Percentiles rank a stretch among this genome's conserved stretches.
These are phyloP conservation scores for Wickerhamomyces sp. DNA, from an alignment of 1,139 yeast species.

Conservation along the genomic window DNA sequence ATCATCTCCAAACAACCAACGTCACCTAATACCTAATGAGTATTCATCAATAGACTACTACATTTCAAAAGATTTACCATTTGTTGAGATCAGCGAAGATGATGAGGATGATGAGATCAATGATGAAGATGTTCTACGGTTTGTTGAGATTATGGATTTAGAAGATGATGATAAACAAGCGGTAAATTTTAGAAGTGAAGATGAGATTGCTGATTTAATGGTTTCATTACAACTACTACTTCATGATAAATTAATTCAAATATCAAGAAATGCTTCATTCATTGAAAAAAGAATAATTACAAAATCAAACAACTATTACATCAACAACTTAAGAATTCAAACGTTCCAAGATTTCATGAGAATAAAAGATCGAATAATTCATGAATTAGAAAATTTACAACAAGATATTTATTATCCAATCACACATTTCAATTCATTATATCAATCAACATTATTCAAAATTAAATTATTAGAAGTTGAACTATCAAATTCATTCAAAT, in stretches of 20 bases:
- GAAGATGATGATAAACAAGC: background rate
- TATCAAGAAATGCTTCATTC: slow-evolving; percentile 16
- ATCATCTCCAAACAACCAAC: slow-evolving; percentile 4
- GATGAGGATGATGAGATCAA: slow-evolving; percentile 8
- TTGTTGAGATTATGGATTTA: slow-evolving; percentile 2
- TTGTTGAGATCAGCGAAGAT: slow-evolving; percentile 2
- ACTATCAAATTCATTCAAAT: background rate
- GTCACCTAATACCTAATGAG: slow-evolving; percentile 6
- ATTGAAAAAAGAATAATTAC: slow-evolving; percentile 16
- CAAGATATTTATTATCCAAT: background rate
- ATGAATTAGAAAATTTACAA: slow-evolving; percentile 4
- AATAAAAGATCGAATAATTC: slow-evolving; percentile 9
- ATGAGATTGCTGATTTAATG: slow-evolving; percentile 1
- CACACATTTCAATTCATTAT: slow-evolving; percentile 1
- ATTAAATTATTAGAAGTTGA: background rate
- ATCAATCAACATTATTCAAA: background rate
- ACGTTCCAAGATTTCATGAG: slow-evolving; percentile 16
- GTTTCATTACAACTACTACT: slow-evolving; percentile 8
- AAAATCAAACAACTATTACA: slow-evolving; percentile 14
- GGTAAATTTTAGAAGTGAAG: slow-evolving; percentile 11
- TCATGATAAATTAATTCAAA: slow-evolving; percentile 18
- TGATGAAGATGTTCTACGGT: slow-evolving; percentile 6
- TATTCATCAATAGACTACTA: slow-evolving; percentile 6
- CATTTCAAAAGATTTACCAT: slow-evolving; percentile 2
- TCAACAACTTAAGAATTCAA: slow-evolving; percentile 14